Conservation (phyloP, 2,329 filamentous ascomycete genomes). For the Exophiala oligosperma region DNA sequence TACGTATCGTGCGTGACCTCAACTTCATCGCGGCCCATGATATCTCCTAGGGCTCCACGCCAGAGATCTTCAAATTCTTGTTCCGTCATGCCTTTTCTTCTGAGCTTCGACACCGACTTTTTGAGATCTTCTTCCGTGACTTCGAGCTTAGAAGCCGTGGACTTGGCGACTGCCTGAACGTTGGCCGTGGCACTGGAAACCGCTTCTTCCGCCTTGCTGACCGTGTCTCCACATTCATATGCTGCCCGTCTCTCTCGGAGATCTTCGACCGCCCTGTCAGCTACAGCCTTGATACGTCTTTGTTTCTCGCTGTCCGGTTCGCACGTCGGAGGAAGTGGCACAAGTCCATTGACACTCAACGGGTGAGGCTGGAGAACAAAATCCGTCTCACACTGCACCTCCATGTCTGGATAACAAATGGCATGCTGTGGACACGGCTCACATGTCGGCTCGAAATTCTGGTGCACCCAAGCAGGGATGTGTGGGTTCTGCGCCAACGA, state of each 20-base stretch:
- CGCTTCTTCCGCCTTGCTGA: constrained; percentile 43
- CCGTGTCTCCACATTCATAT: constrained; percentile 77
- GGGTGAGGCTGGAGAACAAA: constrained; percentile 86
- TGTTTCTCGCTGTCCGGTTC: constrained; percentile 94
- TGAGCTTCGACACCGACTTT: constrained; percentile 70
- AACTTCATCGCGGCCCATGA: constrained; percentile 60
- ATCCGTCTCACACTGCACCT: constrained; percentile 78
- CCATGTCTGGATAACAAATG: constrained; percentile 77
- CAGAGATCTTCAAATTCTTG: constrained; percentile 87
- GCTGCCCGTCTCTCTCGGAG: constrained; percentile 81
- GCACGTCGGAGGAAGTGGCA: constrained; percentile 87
- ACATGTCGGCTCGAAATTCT: constrained; percentile 71
- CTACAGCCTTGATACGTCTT: constrained; percentile 80
- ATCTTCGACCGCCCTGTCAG: constrained; percentile 83
- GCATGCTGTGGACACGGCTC: constrained; percentile 90
- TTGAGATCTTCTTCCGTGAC: constrained; percentile 71
- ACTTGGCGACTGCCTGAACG: constrained; percentile 55
- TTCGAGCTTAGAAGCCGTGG: constrained; percentile 45
- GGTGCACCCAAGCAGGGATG: constrained; percentile 71
- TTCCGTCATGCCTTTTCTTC: constrained; percentile 79
- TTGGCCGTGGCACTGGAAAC: constrained; percentile 3
- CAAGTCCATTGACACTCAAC: constrained; percentile 72
- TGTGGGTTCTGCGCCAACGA: constrained; percentile 57
- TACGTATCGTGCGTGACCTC: constrained; percentile 58
- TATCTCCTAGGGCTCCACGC: constrained; percentile 51